Conservation (phyloP, 2,329 filamentous ascomycete species). For the Ceratocystis papillata region DNA sequence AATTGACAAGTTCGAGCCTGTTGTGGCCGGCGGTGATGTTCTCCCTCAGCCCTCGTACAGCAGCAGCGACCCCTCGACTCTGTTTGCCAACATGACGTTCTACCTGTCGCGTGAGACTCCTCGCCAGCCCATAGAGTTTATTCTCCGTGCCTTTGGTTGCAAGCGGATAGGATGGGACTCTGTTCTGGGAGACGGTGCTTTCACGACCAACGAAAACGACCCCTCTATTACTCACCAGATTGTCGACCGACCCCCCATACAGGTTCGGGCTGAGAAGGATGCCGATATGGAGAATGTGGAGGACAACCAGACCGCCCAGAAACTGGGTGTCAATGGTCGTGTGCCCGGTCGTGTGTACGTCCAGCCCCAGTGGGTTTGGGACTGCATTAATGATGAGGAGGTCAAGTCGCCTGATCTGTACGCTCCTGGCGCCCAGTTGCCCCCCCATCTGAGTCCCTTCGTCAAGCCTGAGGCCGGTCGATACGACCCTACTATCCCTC, state of each 20-base stretch:
- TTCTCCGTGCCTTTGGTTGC: conserved; percentile 88
- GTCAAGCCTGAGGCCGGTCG: conserved; percentile 76
- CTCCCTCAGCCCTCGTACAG: conserved; percentile 65
- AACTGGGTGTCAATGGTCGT: conserved; percentile 52
- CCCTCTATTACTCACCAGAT: conserved; percentile 90
- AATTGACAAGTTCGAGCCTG: conserved; percentile 86
- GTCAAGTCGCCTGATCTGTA: conserved; percentile 80
- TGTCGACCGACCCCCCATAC: conserved; percentile 75
- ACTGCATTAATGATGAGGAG: conserved; percentile 85
- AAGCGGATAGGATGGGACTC: conserved; percentile 92
- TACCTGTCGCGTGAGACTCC: conserved; percentile 92
- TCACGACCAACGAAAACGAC: conserved; percentile 79
- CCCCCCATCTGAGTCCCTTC: conserved; percentile 92
- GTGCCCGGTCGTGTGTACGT: conserved; percentile 88
- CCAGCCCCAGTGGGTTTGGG: conserved; percentile 98
- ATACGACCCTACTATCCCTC: conserved; percentile 78
- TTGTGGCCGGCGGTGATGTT: conserved; percentile 72
- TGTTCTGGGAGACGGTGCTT: conserved; percentile 81
- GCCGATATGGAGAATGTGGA: conserved; percentile 35
- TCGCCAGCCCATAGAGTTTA: conserved; percentile 78
- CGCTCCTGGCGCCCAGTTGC: conserved; percentile 76
- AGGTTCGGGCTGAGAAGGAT: conserved; percentile 43
- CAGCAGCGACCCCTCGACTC: conserved; percentile 55
- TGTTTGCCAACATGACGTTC: conserved; percentile 83
- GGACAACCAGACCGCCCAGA: conserved; percentile 53